These are phyloP conservation scores for Cryptosporidium canis DNA, from an alignment of 169 alveolate genomes.

Conservation along the genomic window DNA sequence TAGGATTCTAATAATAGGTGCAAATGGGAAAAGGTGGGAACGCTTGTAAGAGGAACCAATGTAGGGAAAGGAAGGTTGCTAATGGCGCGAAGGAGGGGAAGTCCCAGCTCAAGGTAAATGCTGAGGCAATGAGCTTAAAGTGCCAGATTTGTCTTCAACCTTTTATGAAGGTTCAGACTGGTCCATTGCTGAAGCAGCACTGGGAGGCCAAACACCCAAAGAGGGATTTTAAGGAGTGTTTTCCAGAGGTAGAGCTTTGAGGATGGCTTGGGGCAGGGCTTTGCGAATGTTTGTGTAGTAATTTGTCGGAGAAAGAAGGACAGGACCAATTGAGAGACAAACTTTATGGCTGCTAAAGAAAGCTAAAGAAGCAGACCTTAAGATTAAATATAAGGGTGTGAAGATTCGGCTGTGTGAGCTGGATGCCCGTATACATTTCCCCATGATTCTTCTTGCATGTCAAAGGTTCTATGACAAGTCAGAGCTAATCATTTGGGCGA, in stretches of 20 bases:
- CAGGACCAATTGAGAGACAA: conserved; percentile 74
- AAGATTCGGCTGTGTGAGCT: too few relatives aligned
- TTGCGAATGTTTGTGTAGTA: not conserved
- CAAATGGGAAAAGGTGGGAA: conserved; percentile 73
- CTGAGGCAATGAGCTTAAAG: conserved; percentile 69
- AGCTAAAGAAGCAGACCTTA: conserved; percentile 80
- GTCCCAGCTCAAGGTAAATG: conserved; percentile 65
- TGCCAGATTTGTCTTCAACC: conserved; percentile 65
- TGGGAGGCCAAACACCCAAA: conserved; percentile 74
- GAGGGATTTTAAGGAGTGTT: conserved; percentile 44
- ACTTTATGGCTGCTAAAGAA: conserved; percentile 76
- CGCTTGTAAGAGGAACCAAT: conserved; percentile 68
- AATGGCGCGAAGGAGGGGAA: conserved; percentile 56
- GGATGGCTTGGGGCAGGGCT: not conserved
- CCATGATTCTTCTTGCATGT: not conserved
- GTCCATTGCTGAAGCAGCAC: conserved; percentile 59
- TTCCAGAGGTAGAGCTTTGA: conserved; percentile 33
- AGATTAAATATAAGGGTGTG: too few relatives aligned
- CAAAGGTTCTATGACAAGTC: not conserved
- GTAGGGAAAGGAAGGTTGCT: conserved; percentile 57
- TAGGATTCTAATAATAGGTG: not conserved
- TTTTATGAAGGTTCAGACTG: conserved; percentile 69
- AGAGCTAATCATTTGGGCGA: conserved; percentile 26
- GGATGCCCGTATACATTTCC: too few relatives aligned
- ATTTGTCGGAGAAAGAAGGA: conserved; percentile 54